Evolutionary conservation across 2,329 filamentous ascomycete genomes (phyloP).

Genomic region (Clarireedia sp.): DNA sequence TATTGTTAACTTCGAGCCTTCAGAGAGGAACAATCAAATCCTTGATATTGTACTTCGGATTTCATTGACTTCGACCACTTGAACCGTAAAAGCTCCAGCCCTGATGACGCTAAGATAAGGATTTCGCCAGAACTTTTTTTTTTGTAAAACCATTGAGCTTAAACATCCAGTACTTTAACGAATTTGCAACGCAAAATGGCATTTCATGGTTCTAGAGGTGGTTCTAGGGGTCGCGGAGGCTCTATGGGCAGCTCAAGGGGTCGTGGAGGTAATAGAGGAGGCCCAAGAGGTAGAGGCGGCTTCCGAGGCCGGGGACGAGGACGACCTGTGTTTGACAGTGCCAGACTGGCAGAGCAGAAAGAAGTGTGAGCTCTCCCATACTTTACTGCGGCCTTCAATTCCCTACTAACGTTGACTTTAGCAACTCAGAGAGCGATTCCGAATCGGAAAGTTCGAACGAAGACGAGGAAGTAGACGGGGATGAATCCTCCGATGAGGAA

Average conservation of each 20-base stretch:
- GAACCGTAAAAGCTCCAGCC: slow-evolving; percentile 1
- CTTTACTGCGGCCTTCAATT: background rate
- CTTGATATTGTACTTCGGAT: background rate
- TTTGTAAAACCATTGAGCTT: slow-evolving; percentile 1
- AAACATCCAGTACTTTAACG: background rate
- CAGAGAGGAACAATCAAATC: background rate
- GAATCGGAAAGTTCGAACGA: slow-evolving; percentile 34
- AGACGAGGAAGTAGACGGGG: slow-evolving; percentile 35
- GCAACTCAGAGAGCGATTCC: slow-evolving; percentile 22
- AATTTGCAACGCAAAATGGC: slow-evolving; percentile 14
- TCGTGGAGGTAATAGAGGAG: slow-evolving; percentile 19
- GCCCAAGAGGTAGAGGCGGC: slow-evolving; percentile 18
- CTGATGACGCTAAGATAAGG: slow-evolving; percentile 13
- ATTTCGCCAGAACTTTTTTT: slow-evolving; percentile 7
- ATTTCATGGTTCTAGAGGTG: slow-evolving; percentile 18
- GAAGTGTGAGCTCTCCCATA: slow-evolving; percentile 26
- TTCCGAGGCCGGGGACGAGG: slow-evolving; percentile 24
- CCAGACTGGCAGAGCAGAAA: slow-evolving; percentile 39
- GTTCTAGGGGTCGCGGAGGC: slow-evolving; percentile 17
- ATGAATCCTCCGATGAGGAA: slow-evolving; percentile 41
- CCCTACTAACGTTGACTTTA: slow-evolving; percentile 9
- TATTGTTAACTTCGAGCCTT: no score
- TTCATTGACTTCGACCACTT: background rate
- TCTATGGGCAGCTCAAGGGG: slow-evolving; percentile 17
- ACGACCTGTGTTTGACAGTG: slow-evolving; percentile 37